phyloP scores from a whole-genome alignment of 192 early-diverging fungal species.

The Mortierella hygrophila region DNA sequence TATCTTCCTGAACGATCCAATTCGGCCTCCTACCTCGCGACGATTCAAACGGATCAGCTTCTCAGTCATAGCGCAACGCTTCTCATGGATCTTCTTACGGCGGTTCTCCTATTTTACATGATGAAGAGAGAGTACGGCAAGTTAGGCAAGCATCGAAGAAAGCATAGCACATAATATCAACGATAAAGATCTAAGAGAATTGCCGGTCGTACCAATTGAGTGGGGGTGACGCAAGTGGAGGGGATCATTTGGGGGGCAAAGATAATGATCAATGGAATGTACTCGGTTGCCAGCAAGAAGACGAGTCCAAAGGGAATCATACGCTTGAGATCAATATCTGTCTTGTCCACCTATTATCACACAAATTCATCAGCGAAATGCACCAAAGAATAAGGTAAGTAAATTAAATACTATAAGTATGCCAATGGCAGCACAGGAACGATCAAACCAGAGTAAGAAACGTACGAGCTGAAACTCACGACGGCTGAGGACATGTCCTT shows the following conservation, averaged over 20 bases:
- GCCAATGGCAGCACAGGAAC: background rate
- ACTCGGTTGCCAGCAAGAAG: slow-evolving; percentile 61
- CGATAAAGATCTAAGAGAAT: background rate
- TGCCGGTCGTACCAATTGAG: slow-evolving; percentile 57
- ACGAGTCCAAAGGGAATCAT: slow-evolving; percentile 65
- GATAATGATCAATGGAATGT: slow-evolving; percentile 65
- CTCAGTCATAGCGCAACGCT: slow-evolving; percentile 58
- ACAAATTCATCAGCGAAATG: background rate
- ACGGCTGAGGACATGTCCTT: slow-evolving; percentile 56
- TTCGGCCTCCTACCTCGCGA: slow-evolving; percentile 37
- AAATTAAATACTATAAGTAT: background rate
- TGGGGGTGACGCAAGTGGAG: slow-evolving; percentile 63
- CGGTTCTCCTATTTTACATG: slow-evolving; percentile 47
- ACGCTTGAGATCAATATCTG: slow-evolving; percentile 61
- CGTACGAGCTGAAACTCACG: slow-evolving; percentile 64
- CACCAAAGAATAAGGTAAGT: background rate
- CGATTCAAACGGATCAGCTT: slow-evolving; percentile 59
- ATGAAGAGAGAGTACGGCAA: background rate
- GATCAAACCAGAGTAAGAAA: background rate
- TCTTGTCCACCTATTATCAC: slow-evolving; percentile 54
- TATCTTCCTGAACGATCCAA: background rate
- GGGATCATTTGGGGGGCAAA: slow-evolving; percentile 66
- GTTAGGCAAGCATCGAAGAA: background rate
- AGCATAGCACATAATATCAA: background rate
- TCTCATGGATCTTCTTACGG: slow-evolving; percentile 61